Percentiles rank a stretch among this genome's conserved stretches.
These are phyloP conservation scores for Lophiotrema nucula DNA, from an alignment of 495 filamentous ascomycete species.

Conservation along the genomic window DNA sequence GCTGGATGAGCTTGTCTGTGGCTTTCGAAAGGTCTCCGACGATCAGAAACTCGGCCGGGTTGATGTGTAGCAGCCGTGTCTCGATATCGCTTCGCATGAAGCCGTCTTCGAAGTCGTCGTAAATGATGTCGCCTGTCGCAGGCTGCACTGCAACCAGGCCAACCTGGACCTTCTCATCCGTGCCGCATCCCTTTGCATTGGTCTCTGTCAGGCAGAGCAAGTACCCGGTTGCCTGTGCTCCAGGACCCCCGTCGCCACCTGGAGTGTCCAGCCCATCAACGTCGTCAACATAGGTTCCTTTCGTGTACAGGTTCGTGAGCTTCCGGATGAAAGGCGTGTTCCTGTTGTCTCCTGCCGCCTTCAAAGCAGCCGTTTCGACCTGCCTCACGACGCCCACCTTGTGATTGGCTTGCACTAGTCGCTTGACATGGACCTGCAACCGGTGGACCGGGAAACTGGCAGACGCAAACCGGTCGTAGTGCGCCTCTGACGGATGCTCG, in stretches of 20 bases:
- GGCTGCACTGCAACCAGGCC: constrained; percentile 95
- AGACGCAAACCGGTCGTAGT: constrained; percentile 88
- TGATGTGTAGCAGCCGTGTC: constrained; percentile 88
- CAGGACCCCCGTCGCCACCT: constrained; percentile 45
- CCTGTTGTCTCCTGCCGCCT: constrained; percentile 92
- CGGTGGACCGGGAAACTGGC: constrained; percentile 93
- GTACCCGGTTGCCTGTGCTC: constrained; percentile 78
- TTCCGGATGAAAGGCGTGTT: constrained; percentile 90
- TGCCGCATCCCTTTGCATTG: constrained; percentile 78
- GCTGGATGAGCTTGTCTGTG: constrained; percentile 87
- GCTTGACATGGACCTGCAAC: constrained; percentile 90
- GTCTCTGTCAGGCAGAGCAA: constrained; percentile 90
- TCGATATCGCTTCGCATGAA: constrained; percentile 98
- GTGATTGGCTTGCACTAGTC: constrained; percentile 85
- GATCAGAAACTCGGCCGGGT: constrained; percentile 94
- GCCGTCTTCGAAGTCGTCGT: constrained; percentile 94
- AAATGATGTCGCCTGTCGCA: constrained; percentile 91
- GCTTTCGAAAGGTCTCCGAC: constrained; percentile 90
- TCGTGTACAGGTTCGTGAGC: constrained; percentile 95
- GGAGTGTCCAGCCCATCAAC: constrained; percentile 69
- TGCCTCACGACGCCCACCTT: constrained; percentile 97
- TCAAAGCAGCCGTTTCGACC: constrained; percentile 96
- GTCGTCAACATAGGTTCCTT: constrained; percentile 97
- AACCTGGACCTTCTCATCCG: constrained; percentile 90
- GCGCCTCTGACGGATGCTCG: constrained; percentile 92